Evolutionary conservation across 768 basidiomycete species (phyloP).

Genomic region (Daedaleopsis sinensis): DNA sequence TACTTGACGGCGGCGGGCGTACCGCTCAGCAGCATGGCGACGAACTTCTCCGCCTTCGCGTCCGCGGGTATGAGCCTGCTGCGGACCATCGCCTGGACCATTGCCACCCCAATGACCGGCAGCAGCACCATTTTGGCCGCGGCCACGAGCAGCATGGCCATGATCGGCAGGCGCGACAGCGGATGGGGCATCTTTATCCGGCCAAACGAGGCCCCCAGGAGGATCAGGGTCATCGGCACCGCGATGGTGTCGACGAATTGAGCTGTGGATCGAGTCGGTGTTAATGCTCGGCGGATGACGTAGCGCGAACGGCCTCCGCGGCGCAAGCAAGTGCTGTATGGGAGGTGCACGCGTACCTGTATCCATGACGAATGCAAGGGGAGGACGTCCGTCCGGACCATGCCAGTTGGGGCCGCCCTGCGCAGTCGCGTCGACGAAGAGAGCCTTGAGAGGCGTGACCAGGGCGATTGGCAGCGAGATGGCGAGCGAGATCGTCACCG

Average conservation of each 20-base stretch:
- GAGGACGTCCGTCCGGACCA: conserved; percentile 40
- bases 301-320: conserved; percentile 12
- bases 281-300: neutral
- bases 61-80: conserved; percentile 37
- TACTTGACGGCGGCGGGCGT: conserved; percentile 48
- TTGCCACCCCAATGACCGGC: conserved; percentile 41
- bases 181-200: conserved; percentile 37
- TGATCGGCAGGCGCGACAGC: conserved; percentile 38
- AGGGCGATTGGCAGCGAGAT: conserved; percentile 40
- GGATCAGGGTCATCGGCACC: conserved; percentile 25
- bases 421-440: conserved; percentile 31
- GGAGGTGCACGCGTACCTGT: conserved; percentile 22
- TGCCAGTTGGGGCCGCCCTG: conserved; percentile 34
- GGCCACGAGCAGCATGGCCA: conserved; percentile 39
- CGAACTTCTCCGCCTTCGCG: conserved; percentile 45
- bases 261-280: conserved; percentile 22
- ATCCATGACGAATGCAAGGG: conserved; percentile 37
- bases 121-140: conserved; percentile 41
- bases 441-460: conserved; percentile 35
- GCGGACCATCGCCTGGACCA: conserved; percentile 32
- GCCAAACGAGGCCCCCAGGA: conserved; percentile 41
- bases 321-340: neutral
- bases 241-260: conserved; percentile 24
- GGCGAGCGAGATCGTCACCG: conserved; percentile 41
- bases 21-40: conserved; percentile 49